Evolutionary conservation across 225 moss, liverwort and hornwort genomes (phyloP), one percentile per base, ranked within the genome.

Genomic region (Climacium dendroides): DNA sequence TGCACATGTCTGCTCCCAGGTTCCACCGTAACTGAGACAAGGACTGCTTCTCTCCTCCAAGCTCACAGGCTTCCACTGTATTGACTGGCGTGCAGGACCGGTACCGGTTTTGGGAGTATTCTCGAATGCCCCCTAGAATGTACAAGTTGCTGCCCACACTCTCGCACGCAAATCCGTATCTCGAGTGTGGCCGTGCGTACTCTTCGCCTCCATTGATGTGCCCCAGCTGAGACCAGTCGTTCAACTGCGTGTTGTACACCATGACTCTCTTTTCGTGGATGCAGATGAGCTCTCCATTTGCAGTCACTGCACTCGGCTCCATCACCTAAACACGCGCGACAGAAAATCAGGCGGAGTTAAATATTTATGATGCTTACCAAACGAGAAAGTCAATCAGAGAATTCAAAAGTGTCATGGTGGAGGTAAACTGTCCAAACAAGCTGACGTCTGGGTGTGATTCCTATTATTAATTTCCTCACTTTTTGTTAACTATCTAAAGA

Each of bases 151-250:
- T 87, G 15, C 92, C 90, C 53, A 94, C 87, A 65, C 91, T 88
- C 86, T 90, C 92, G 59, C 95, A 94, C 6, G 91, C 95, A 78
- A 90, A 96, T 28, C 95, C 95, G 13, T 91, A 92, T 45, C 94
- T 90, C 8, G 89, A 89, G 85, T 45, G 81, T 6, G 92, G 88
- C 19, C 65, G 90, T 9, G 89, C 87, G n/a, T 89, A 94, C 39
- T 69, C 90, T 54, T 92, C 92, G 2, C 93, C 90, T 63, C 91
- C 90, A 5, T 81, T 85, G 5, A 95, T 85, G 69, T 91, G 82
- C 8, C 96, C 94, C 87, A 91, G 65, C 63, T 89, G 90, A 7
- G 32, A 78, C 96, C 96, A 96, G 13, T 48, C 54, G 37, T 93
- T 93, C 39, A 53, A 59, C 34, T 91, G 78, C 48, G 71, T 76